A percentile compares a stretch with the other conserved stretches of the same genome.
Evolutionary conservation across 148 eudicot genomes (phyloP).

Genomic region (Camellia lanceoleosa): DNA sequence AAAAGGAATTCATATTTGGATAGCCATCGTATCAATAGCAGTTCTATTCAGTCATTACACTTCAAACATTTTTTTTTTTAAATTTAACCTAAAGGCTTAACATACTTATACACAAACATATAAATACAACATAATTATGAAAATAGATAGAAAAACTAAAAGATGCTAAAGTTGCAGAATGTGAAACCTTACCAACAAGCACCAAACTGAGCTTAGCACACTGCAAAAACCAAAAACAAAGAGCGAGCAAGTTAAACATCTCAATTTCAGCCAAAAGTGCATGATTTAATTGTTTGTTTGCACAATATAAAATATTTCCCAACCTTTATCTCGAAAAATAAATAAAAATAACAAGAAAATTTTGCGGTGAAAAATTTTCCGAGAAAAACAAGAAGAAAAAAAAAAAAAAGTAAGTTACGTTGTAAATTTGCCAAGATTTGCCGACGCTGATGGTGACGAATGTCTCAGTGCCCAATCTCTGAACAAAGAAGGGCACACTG

Average conservation of each 20-base stretch:
- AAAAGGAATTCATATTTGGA: neutral
- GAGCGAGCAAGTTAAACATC: neutral
- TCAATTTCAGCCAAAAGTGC: neutral
- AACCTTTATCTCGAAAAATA: neutral
- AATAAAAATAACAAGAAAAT: neutral
- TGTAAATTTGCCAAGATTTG: conserved; percentile 93
- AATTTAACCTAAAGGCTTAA: neutral
- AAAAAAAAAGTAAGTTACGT: conserved; percentile 32
- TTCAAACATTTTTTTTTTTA: neutral
- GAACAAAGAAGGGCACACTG: conserved; percentile 73
- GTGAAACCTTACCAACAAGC: conserved; percentile 68
- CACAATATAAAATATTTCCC: neutral
- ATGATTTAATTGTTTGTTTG: neutral
- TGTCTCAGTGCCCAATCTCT: conserved; percentile 80
- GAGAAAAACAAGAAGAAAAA: neutral
- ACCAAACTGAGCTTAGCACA: conserved; percentile 96
- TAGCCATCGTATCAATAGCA: neutral
- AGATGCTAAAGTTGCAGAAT: neutral
- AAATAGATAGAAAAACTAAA: neutral
- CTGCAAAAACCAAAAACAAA: conserved; percentile 42
- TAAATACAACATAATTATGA: neutral
- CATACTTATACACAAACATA: neutral
- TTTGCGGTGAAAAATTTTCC: neutral
- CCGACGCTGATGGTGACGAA: conserved; percentile 97
- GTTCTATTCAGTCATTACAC: neutral